These are phyloP conservation scores for Clarireedia paspali DNA, from an alignment of 2,329 filamentous ascomycete species.

Conservation along the genomic window DNA sequence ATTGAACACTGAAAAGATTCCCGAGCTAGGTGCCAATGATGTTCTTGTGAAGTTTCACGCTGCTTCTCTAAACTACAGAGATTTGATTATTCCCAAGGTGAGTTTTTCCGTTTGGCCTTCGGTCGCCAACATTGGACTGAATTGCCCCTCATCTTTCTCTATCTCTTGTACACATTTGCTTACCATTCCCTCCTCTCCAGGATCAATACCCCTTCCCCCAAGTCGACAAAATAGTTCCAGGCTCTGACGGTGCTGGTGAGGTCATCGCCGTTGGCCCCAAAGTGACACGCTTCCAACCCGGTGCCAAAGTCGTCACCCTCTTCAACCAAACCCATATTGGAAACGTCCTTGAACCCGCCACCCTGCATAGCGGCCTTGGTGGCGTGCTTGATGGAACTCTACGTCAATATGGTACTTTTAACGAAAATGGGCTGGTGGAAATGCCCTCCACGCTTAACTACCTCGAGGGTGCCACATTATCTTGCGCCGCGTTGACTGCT, in stretches of 20 bases:
- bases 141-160: background rate
- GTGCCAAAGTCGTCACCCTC: conserved; percentile 50
- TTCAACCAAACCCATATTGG: conserved; percentile 41
- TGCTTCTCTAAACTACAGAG: conserved; percentile 35
- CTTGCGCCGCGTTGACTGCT: conserved; percentile 46
- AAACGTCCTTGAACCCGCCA: conserved; percentile 19
- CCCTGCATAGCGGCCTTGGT: conserved; percentile 43
- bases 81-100: conserved; percentile 31
- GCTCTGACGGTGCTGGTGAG: conserved; percentile 37
- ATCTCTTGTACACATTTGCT: background rate
- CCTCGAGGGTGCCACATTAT: conserved; percentile 41
- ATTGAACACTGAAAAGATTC: conserved; percentile 30
- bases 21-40: conserved; percentile 42
- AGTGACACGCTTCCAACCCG: conserved; percentile 50
- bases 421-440: conserved; percentile 50
- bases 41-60: conserved; percentile 44
- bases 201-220: conserved; percentile 25
- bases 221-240: conserved; percentile 25
- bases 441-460: conserved; percentile 44
- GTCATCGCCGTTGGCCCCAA: conserved; percentile 44
- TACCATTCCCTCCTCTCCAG: background rate
- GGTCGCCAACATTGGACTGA: background rate
- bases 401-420: conserved; percentile 41
- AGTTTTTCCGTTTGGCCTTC: background rate
- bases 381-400: conserved; percentile 44